Percentiles rank a stretch among this genome's conserved stretches.
Conservation (phyloP, 1,284 basidiomycete species). For the Malassezia sympodialis region DNA sequence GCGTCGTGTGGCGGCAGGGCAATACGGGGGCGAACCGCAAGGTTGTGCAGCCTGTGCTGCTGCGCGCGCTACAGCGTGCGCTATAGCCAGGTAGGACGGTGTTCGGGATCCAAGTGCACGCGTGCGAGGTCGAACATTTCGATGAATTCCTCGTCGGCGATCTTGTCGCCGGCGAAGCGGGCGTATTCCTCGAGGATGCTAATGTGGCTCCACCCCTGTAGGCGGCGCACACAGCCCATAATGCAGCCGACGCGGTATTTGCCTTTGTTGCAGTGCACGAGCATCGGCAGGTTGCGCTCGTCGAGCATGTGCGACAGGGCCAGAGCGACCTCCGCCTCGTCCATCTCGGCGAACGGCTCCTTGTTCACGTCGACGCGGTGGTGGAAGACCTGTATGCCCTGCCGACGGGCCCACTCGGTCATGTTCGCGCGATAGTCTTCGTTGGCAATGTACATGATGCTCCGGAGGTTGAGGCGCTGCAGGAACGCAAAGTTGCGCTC, state of each 20-base stretch:
- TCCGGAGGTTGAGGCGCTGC: constrained; percentile 31
- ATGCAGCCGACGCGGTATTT: constrained; percentile 44
- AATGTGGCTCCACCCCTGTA: constrained; percentile 46
- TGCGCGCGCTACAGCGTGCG: constrained; percentile 16
- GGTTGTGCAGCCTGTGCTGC: constrained; percentile 33
- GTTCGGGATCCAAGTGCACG: constrained; percentile 14
- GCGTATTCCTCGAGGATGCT: constrained; percentile 45
- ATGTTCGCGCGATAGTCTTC: constrained; percentile 43
- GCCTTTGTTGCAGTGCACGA: constrained; percentile 48
- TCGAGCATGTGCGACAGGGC: constrained; percentile 31
- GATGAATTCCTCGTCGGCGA: constrained; percentile 42
- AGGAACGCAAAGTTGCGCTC: constrained; percentile 45
- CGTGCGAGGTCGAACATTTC: constrained; percentile 31
- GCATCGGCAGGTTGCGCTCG: constrained; percentile 31
- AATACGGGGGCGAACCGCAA: constrained; percentile 41
- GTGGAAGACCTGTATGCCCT: constrained; percentile 34
- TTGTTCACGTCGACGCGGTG: constrained; percentile 42
- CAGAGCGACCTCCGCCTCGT: constrained; percentile 26
- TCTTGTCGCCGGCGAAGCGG: constrained; percentile 29
- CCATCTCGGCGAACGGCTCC: constrained; percentile 45
- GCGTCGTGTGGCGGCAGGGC: constrained; percentile 31
- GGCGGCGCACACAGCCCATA: constrained; percentile 33
- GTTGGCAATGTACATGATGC: constrained; percentile 39
- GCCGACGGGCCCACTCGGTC: constrained; percentile 20
- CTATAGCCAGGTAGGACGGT: constrained; percentile 18